phyloP scores from a whole-genome alignment of 306 rosid genomes.

The Mucuna pruriens region DNA sequence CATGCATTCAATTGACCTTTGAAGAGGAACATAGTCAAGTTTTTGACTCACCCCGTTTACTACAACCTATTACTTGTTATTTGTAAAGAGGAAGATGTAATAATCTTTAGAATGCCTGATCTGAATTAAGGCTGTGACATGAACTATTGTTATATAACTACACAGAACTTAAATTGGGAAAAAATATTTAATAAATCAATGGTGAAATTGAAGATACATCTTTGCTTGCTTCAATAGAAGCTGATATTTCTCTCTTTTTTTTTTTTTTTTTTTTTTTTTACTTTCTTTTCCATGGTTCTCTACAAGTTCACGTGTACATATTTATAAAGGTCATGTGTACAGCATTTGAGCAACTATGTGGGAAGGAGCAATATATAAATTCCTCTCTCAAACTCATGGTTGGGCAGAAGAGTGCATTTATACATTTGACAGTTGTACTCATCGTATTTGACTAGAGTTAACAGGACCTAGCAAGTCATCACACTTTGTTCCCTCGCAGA shows the following conservation, averaged over 20 bases:
- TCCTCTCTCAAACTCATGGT: constrained; percentile 13
- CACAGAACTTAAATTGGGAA: constrained; percentile 27
- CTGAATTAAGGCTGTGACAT: background rate
- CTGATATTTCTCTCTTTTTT: background rate
- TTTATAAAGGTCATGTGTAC: constrained; percentile 5
- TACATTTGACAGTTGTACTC: constrained; percentile 36
- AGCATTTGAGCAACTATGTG: constrained; percentile 13
- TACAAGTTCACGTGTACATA: constrained; percentile 67
- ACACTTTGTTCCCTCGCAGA: constrained; percentile 70
- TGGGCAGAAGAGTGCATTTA: constrained; percentile 34
- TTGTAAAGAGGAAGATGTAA: constrained; percentile 32
- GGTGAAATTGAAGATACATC: constrained; percentile 44
- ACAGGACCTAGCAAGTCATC: constrained; percentile 53
- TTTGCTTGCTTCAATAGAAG: constrained; percentile 47
- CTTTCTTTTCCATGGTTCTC: constrained; percentile 42
- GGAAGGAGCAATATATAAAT: constrained; percentile 15
- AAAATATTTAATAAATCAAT: constrained; percentile 36
- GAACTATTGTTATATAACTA: constrained; percentile 20
- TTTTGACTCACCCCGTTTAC: constrained; percentile 26
- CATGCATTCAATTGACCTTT: constrained; percentile 24
- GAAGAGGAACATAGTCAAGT: constrained; percentile 27
- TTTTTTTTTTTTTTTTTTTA: background rate
- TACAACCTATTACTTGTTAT: constrained; percentile 11
- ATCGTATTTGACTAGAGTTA: constrained; percentile 47
- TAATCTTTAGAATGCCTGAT: background rate